Evolutionary conservation across 495 filamentous ascomycete species (phyloP).

Genomic region (Tuber umbilicatum): DNA sequence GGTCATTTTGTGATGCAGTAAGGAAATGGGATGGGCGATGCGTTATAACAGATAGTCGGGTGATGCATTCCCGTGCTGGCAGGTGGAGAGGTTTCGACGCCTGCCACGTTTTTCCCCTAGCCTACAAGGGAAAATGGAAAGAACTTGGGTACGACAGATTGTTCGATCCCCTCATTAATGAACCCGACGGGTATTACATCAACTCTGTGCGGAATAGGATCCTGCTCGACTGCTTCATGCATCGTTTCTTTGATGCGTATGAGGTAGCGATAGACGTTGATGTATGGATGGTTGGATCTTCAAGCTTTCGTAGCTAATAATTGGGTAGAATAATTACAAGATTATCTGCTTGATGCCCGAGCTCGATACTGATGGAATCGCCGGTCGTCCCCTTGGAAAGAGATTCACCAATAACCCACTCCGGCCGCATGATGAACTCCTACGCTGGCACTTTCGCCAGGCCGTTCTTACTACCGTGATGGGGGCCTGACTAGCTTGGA

Average conservation of each 20-base stretch:
- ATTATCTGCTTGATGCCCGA: slow-evolving; percentile 39
- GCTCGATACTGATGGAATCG: slow-evolving; percentile 33
- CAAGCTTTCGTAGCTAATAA: too few relatives aligned
- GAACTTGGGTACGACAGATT: slow-evolving; percentile 36
- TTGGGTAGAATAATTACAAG: slow-evolving; percentile 35
- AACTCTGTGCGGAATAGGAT: slow-evolving; percentile 46
- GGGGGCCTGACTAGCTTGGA: slow-evolving; percentile 18
- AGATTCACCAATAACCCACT: slow-evolving; percentile 42
- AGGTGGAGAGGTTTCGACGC: slow-evolving; percentile 40
- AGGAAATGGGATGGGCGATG: slow-evolving; percentile 39
- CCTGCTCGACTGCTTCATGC: slow-evolving; percentile 39
- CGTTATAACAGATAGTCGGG: slow-evolving; percentile 38
- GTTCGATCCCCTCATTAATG: slow-evolving; percentile 39
- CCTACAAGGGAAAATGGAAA: slow-evolving; percentile 41
- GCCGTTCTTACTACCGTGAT: slow-evolving; percentile 44
- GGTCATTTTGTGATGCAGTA: slow-evolving; percentile 34
- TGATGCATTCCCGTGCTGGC: too few relatives aligned
- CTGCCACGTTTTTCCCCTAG: slow-evolving; percentile 45
- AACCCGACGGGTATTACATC: slow-evolving; percentile 27
- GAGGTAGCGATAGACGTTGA: slow-evolving; percentile 24
- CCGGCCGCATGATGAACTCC: slow-evolving; percentile 43
- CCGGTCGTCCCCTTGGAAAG: slow-evolving; percentile 43
- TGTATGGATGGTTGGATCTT: neutral
- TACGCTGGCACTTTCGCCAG: slow-evolving; percentile 48
- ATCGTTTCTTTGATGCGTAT: slow-evolving; percentile 42